These are phyloP conservation scores for Alternaria sp. DNA, from an alignment of 2,329 filamentous ascomycete species.

Conservation along the genomic window DNA sequence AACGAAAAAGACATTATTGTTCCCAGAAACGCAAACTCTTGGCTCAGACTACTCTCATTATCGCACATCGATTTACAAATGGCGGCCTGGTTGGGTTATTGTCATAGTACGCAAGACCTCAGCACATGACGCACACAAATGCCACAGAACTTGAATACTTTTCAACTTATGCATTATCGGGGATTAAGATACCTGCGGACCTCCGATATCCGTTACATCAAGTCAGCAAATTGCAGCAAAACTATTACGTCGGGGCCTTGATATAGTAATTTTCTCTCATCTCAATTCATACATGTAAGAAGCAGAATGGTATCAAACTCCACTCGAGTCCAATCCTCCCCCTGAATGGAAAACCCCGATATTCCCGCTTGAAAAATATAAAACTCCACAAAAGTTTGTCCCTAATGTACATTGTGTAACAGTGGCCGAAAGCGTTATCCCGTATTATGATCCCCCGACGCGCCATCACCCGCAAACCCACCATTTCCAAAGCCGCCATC, in stretches of 20 bases:
- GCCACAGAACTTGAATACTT: not conserved
- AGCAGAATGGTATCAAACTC: not conserved
- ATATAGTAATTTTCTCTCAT: not conserved
- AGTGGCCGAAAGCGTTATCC: not conserved
- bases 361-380: not conserved
- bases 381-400: not conserved
- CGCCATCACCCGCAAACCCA: constrained; percentile 8
- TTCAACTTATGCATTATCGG: not conserved
- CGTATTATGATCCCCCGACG: not conserved
- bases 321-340: not conserved
- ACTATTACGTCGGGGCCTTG: not conserved
- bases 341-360: not conserved
- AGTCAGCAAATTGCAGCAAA: not conserved
- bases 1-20: no score
- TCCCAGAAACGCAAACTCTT: no score
- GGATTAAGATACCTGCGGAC: not conserved
- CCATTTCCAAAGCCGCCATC: constrained; percentile 26
- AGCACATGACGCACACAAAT: no score
- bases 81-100: no score
- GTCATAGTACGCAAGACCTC: no score
- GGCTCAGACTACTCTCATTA: no score
- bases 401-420: not conserved
- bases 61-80: no score
- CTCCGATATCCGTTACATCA: not conserved
- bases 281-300: not conserved